These are phyloP conservation scores for Brettanomyces nanus DNA, from an alignment of 805 yeast genomes.

Conservation along the genomic window DNA sequence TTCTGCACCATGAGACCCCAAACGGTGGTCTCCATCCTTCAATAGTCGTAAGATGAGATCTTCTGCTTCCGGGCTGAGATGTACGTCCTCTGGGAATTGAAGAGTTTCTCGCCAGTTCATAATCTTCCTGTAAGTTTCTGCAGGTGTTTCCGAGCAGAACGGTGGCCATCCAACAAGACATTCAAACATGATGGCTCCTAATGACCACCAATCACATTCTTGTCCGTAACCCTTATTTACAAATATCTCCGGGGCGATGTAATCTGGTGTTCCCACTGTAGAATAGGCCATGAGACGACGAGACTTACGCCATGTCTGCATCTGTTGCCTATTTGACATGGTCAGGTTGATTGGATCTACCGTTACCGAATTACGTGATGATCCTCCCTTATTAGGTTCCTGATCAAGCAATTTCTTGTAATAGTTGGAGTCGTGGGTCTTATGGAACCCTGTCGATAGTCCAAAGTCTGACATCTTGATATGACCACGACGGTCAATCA, in stretches of 20 bases:
- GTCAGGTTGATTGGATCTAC: slow-evolving; percentile 94
- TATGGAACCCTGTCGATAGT: slow-evolving; percentile 82
- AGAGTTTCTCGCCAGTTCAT: slow-evolving; percentile 85
- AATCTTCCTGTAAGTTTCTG: slow-evolving; percentile 86
- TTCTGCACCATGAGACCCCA: slow-evolving; percentile 84
- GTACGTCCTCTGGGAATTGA: slow-evolving; percentile 86
- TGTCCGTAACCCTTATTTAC: slow-evolving; percentile 92
- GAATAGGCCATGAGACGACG: slow-evolving; percentile 91
- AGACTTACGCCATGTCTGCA: slow-evolving; percentile 93
- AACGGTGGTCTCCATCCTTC: slow-evolving; percentile 69
- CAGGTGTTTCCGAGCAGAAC: slow-evolving; percentile 90
- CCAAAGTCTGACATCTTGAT: slow-evolving; percentile 68
- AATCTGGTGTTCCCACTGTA: slow-evolving; percentile 94
- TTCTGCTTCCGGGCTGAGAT: slow-evolving; percentile 80
- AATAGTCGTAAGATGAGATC: slow-evolving; percentile 72
- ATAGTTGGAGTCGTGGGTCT: slow-evolving; percentile 85
- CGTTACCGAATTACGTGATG: slow-evolving; percentile 54
- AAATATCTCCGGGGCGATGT: slow-evolving; percentile 92
- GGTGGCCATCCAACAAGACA: slow-evolving; percentile 98
- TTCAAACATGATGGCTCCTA: slow-evolving; percentile 95
- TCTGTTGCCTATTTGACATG: slow-evolving; percentile 89
- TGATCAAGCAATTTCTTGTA: slow-evolving; percentile 76
- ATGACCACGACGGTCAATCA: slow-evolving; percentile 59
- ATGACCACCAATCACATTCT: slow-evolving; percentile 97
- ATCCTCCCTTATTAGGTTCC: slow-evolving; percentile 22